Percentiles rank a stretch among this genome's conserved stretches.
phyloP scores from a whole-genome alignment of 148 eudicot genomes.

The Rhododendron ovatum region DNA sequence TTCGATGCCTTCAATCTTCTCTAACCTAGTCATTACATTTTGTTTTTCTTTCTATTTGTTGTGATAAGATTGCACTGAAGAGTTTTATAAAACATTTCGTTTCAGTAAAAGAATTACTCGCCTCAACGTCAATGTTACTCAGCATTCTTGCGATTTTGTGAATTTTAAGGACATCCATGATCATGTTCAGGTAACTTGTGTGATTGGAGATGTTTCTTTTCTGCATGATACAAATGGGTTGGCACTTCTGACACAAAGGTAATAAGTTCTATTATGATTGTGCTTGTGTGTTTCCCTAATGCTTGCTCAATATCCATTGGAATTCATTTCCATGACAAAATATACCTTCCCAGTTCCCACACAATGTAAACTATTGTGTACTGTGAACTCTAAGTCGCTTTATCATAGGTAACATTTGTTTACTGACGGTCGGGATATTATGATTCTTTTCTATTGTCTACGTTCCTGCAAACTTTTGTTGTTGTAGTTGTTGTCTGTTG shows the following conservation, averaged over 20 bases:
- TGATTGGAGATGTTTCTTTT: constrained; percentile 90
- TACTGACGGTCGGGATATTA: neutral
- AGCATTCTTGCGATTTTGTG: neutral
- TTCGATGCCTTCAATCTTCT: neutral
- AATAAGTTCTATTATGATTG: neutral
- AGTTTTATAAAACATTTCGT: neutral
- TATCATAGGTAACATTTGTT: neutral
- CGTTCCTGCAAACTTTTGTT: neutral
- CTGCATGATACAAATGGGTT: constrained; percentile 96
- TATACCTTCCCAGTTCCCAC: neutral
- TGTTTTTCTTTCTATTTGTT: neutral
- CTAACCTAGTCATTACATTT: neutral
- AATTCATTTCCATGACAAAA: neutral
- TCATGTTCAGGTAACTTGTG: constrained; percentile 60
- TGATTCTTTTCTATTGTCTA: neutral
- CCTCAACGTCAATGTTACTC: neutral
- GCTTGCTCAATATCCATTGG: neutral
- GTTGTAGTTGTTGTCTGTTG: neutral
- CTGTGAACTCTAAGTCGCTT: neutral
- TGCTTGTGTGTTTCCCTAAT: neutral
- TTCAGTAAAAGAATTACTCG: neutral
- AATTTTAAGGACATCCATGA: constrained; percentile 3
- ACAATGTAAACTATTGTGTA: neutral
- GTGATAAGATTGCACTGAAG: neutral
- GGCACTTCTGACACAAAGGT: constrained; percentile 71